These are phyloP conservation scores for Trichoderma gracile DNA, from an alignment of 2,329 filamentous ascomycete species.

Conservation along the genomic window DNA sequence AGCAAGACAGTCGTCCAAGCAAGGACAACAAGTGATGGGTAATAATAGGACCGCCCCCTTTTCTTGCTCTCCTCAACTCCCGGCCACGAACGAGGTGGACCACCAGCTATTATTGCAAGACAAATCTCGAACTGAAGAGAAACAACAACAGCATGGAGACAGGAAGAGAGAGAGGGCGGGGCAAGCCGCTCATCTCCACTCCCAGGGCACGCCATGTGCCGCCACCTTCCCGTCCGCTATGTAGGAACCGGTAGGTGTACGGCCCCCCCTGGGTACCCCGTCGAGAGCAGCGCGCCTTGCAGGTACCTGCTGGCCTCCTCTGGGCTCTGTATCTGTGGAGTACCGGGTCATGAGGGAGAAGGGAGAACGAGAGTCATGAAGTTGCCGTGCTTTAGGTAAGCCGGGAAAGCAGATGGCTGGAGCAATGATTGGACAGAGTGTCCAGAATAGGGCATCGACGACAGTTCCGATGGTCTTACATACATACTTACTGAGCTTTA, in stretches of 20 bases:
- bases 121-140: not conserved
- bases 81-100: too few relatives aligned
- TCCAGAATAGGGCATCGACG: too few relatives aligned
- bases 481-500: too few relatives aligned
- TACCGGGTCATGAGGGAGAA: not conserved
- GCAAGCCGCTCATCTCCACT: constrained; percentile 13
- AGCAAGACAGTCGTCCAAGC: too few relatives aligned
- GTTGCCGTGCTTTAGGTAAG: too few relatives aligned
- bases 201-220: constrained; percentile 26
- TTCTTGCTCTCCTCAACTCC: too few relatives aligned
- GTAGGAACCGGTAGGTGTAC: not conserved
- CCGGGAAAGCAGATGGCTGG: too few relatives aligned
- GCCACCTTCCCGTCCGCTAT: constrained; percentile 25
- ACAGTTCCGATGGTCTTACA: too few relatives aligned
- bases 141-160: not conserved
- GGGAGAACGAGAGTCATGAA: too few relatives aligned
- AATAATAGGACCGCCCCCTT: too few relatives aligned
- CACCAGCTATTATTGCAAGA: not conserved
- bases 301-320: not conserved
- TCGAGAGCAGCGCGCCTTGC: not conserved
- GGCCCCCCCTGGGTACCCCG: not conserved
- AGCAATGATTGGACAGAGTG: too few relatives aligned
- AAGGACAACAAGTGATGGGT: too few relatives aligned
- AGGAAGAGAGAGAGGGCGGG: not conserved
- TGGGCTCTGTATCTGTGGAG: not conserved